Conservation (phyloP, 805 yeast species). For the Metschnikowia sp. region DNA sequence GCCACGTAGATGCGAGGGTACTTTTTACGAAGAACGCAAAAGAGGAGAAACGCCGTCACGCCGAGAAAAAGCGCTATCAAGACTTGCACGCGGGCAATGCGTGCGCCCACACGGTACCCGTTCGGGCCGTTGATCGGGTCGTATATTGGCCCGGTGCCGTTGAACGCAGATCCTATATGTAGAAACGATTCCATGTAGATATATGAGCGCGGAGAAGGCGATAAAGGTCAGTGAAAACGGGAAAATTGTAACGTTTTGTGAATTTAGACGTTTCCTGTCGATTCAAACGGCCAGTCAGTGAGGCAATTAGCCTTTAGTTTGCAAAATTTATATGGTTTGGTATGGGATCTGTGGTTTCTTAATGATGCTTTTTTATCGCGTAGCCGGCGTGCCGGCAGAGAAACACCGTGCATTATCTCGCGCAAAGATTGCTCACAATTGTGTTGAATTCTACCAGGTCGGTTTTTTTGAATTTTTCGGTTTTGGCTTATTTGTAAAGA, state of each 20-base stretch:
- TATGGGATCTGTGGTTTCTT: too few relatives aligned
- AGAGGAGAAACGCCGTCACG: constrained; percentile 58
- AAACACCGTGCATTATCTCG: constrained; percentile 2
- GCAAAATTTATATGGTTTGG: too few relatives aligned
- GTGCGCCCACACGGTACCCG: constrained; percentile 23
- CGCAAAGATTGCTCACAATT: not conserved
- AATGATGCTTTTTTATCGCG: not conserved
- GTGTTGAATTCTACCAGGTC: not conserved
- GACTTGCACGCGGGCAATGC: constrained; percentile 77
- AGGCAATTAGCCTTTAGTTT: too few relatives aligned
- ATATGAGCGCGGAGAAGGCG: too few relatives aligned
- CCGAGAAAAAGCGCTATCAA: constrained; percentile 70
- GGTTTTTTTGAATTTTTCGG: too few relatives aligned
- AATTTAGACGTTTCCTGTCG: too few relatives aligned
- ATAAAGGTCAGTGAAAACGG: too few relatives aligned
- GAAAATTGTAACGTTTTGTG: too few relatives aligned
- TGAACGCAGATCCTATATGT: not conserved
- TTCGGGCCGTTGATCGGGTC: constrained; percentile 17
- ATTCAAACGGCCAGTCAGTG: too few relatives aligned
- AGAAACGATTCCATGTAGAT: not conserved
- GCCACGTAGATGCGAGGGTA: constrained; percentile 88
- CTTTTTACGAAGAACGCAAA: constrained; percentile 65
- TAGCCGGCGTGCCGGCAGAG: not conserved
- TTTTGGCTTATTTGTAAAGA: too few relatives aligned
- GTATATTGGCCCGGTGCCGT: constrained; percentile 15